Evolutionary conservation across 2,329 filamentous ascomycete genomes (phyloP).

Genomic region (Eurotiales sp.): DNA sequence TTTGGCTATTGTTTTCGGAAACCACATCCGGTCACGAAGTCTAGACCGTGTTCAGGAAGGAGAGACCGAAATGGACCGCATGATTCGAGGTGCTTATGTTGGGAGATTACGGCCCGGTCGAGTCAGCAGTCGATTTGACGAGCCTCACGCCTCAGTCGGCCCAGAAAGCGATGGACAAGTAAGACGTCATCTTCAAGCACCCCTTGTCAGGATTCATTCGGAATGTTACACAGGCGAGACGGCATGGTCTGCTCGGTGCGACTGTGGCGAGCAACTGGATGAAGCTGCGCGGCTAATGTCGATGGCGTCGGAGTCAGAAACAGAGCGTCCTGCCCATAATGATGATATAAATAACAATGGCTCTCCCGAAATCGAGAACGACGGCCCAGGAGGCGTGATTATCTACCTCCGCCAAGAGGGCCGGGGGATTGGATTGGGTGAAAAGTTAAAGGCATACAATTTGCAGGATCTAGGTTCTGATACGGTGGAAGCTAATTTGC

Average conservation of each 20-base stretch:
- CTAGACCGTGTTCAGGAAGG: conserved; percentile 45
- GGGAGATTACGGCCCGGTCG: conserved; percentile 83
- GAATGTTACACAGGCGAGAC: conserved; percentile 99
- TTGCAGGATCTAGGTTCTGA: conserved; percentile 95
- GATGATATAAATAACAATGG: conserved; percentile 21
- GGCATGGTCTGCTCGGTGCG: conserved; percentile 94
- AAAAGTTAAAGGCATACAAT: conserved; percentile 98
- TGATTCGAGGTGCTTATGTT: conserved; percentile 91
- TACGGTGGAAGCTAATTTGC: conserved; percentile 90
- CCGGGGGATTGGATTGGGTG: conserved; percentile 86
- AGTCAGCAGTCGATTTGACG: conserved; percentile 65
- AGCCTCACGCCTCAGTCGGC: conserved; percentile 18
- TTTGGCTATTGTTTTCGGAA: conserved; percentile 92
- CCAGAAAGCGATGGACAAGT: not conserved
- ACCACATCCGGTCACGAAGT: conserved; percentile 69
- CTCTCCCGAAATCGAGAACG: conserved; percentile 33
- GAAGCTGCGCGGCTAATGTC: conserved; percentile 94
- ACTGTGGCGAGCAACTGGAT: conserved; percentile 96
- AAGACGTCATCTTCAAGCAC: conserved; percentile 37
- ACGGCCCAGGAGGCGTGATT: conserved; percentile 74
- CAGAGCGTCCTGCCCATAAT: conserved; percentile 18
- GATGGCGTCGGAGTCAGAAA: conserved; percentile 46
- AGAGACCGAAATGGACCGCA: conserved; percentile 59
- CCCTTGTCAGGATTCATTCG: conserved; percentile 90
- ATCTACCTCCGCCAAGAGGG: conserved; percentile 95